Percentiles rank a stretch among this genome's conserved stretches.
Conservation (phyloP, 306 rosid species). For the Prinsepia uniflora region DNA sequence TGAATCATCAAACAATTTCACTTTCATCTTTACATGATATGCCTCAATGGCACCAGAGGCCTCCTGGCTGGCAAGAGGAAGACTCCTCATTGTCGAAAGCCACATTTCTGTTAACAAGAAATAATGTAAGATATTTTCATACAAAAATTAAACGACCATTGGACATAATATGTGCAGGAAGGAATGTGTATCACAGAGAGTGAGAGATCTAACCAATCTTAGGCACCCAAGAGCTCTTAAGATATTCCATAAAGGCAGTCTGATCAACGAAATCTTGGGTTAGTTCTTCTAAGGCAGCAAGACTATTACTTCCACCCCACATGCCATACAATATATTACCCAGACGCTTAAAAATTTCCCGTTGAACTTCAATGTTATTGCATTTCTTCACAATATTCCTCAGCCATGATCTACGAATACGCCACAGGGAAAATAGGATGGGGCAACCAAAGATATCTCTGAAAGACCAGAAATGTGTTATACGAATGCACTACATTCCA, state of each 20-base stretch:
- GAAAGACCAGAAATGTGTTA: constrained; percentile 31
- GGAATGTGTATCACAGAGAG: background rate
- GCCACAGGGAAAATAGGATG: constrained; percentile 84
- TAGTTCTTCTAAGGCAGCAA: constrained; percentile 53
- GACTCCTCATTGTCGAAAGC: constrained; percentile 73
- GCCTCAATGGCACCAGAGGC: constrained; percentile 94
- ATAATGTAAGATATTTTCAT: constrained; percentile 10
- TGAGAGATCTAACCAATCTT: constrained; percentile 74
- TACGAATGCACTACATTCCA: constrained; percentile 22
- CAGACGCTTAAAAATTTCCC: constrained; percentile 79
- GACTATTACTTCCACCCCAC: constrained; percentile 58
- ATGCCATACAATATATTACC: constrained; percentile 65
- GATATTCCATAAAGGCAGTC: constrained; percentile 81
- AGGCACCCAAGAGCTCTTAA: constrained; percentile 75
- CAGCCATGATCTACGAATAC: constrained; percentile 88
- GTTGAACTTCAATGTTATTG: constrained; percentile 63
- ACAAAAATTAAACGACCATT: constrained; percentile 15
- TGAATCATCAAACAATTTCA: constrained; percentile 85
- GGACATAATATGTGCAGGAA: constrained; percentile 4
- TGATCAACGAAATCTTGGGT: constrained; percentile 80
- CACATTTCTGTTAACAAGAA: constrained; percentile 66
- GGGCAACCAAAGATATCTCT: constrained; percentile 85
- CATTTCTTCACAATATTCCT: constrained; percentile 81
- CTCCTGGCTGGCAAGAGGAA: constrained; percentile 90
- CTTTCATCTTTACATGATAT: constrained; percentile 80